Percentiles rank a stretch among this genome's conserved stretches.
These are phyloP conservation scores for Sporothrix variecibatus DNA, from an alignment of 2,329 filamentous ascomycete genomes.

Conservation along the genomic window DNA sequence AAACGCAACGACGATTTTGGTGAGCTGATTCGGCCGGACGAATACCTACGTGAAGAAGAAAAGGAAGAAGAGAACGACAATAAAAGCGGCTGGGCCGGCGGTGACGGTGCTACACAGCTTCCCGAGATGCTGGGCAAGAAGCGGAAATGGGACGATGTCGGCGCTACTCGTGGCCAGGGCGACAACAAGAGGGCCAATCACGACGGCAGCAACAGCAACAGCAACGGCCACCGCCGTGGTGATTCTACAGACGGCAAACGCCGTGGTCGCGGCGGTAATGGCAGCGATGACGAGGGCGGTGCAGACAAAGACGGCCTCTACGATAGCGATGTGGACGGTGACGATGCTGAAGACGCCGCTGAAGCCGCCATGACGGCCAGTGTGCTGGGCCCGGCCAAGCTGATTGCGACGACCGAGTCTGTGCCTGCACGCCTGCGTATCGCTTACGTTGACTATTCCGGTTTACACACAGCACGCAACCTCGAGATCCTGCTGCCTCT, in stretches of 20 bases:
- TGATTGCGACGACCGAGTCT: slow-evolving; percentile 63
- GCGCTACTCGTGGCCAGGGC: slow-evolving; percentile 29
- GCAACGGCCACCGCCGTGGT: slow-evolving; percentile 30
- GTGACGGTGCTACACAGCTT: slow-evolving; percentile 44
- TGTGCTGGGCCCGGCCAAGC: slow-evolving; percentile 70
- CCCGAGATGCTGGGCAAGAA: slow-evolving; percentile 80
- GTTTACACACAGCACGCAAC: slow-evolving; percentile 89
- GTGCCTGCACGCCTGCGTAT: slow-evolving; percentile 73
- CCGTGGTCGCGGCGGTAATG: slow-evolving; percentile 7
- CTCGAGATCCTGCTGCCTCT: slow-evolving; percentile 93
- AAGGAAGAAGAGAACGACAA: slow-evolving; percentile 59
- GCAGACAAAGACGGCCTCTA: background rate
- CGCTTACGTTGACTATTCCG: slow-evolving; percentile 87
- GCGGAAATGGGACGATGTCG: slow-evolving; percentile 83
- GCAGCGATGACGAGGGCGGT: background rate
- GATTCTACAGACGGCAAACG: background rate
- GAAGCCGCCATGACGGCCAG: slow-evolving; percentile 54
- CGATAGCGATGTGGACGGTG: slow-evolving; percentile 56
- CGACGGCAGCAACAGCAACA: slow-evolving; percentile 32
- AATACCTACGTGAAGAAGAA: slow-evolving; percentile 90
- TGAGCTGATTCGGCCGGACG: slow-evolving; percentile 88
- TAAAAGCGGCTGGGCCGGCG: slow-evolving; percentile 51
- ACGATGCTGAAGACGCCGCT: slow-evolving; percentile 58
- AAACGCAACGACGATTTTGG: slow-evolving; percentile 88
- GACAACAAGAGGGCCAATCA: slow-evolving; percentile 60